Evolutionary conservation across 371 early-diverging fungal genomes (phyloP).

Genomic region (Lichtheimia hyalospora): DNA sequence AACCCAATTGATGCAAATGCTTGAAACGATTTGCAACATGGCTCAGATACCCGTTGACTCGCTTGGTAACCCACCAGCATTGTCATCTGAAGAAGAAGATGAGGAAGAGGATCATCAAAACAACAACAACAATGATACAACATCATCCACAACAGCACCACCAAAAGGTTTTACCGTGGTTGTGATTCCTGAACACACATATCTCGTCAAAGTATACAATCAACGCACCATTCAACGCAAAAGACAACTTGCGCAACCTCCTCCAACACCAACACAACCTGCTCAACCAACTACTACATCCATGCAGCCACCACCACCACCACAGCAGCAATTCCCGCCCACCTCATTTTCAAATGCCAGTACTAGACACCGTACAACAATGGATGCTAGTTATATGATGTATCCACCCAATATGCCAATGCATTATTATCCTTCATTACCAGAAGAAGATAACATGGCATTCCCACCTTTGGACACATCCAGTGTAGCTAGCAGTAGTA

Average conservation of each 20-base stretch:
- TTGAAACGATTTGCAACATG: conserved; percentile 36
- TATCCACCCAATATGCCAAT: not conserved
- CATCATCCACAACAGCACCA: conserved; percentile 14
- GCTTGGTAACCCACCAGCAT: conserved; percentile 1
- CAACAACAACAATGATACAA: conserved; percentile 5
- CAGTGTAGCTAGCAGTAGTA: conserved; percentile 5
- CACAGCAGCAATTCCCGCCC: not conserved
- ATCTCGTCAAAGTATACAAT: conserved; percentile 35
- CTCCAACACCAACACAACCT: conserved; percentile 11
- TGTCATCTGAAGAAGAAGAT: conserved; percentile 2
- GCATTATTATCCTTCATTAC: conserved; percentile 5
- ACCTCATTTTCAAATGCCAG: too few relatives aligned
- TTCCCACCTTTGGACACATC: conserved; percentile 17
- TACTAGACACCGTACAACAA: not conserved
- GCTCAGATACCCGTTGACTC: conserved; percentile 20
- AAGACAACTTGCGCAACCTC: conserved; percentile 10
- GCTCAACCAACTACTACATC: conserved; percentile 6
- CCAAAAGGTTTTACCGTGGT: conserved; percentile 37
- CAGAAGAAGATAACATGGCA: conserved; percentile 9
- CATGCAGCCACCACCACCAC: not conserved
- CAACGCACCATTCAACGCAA: conserved; percentile 28
- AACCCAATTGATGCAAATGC: conserved; percentile 36
- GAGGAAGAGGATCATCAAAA: not conserved
- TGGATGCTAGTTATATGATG: not conserved
- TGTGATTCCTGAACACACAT: conserved; percentile 32